Evolutionary conservation across 1,139 yeast species (phyloP).

Genomic region (Candida sojae): DNA sequence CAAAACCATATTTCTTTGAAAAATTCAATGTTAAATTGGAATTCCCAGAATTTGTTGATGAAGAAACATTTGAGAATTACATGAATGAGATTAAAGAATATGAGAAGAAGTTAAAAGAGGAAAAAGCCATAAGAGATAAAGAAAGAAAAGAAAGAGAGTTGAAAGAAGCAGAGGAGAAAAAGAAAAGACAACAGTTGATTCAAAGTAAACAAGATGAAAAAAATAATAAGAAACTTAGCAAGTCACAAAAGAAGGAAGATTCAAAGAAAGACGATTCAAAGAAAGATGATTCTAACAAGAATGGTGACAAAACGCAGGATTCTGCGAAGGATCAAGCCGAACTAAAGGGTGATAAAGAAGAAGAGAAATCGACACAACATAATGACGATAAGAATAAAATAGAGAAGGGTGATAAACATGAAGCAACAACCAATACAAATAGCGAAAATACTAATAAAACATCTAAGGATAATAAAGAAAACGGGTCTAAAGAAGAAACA

Average conservation of each 20-base stretch:
- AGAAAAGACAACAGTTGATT: conserved; percentile 8
- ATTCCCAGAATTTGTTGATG: conserved; percentile 68
- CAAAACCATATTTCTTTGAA: conserved; percentile 69
- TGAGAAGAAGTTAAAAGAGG: conserved; percentile 19
- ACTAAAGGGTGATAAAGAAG: background rate
- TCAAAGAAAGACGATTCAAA: background rate
- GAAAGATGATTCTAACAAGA: conserved; percentile 6
- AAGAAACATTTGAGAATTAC: conserved; percentile 57
- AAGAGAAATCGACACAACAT: conserved; percentile 1
- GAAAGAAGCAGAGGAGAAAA: conserved; percentile 11
- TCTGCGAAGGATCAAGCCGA: too few species aligned
- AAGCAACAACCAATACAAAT: conserved; percentile 2
- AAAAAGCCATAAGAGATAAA: conserved; percentile 21
- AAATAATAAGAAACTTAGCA: conserved; percentile 6
- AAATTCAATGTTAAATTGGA: conserved; percentile 72
- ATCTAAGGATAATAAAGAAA: conserved; percentile 6
- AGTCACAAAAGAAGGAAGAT: conserved; percentile 2
- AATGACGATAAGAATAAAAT: background rate
- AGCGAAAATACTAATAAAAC: conserved; percentile 4
- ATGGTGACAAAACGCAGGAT: background rate
- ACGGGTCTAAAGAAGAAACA: background rate
- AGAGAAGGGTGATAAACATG: conserved; percentile 5
- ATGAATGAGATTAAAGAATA: conserved; percentile 45
- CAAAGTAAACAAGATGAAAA: conserved; percentile 15
- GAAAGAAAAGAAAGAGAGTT: conserved; percentile 21